Evolutionary conservation across 2,329 filamentous ascomycete genomes (phyloP), one percentile per base, ranked within the genome.

Genomic region (Exophiala dermatitidis): DNA sequence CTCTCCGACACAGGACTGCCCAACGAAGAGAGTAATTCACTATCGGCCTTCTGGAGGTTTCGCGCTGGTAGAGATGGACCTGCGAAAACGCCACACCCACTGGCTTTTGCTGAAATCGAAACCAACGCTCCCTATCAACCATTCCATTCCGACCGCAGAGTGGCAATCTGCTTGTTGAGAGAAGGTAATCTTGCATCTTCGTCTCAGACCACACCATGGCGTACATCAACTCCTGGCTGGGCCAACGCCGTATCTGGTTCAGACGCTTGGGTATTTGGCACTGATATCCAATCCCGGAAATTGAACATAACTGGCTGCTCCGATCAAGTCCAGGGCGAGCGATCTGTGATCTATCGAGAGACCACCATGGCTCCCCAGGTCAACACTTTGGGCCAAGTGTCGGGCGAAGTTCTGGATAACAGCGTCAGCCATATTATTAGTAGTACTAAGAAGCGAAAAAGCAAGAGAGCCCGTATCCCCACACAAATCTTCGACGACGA

Each of bases 51-150:
- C 53, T 74, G 77, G 68, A 68, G 69, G 29, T 60, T 74, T 28
- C 66, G 74, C 75, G 58, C 75, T 73, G 62, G 68, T 68, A 50
- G 70, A 48, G 54, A 52, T 26, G 49, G 69, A 60, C 63, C 70
- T 40, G 64, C 66, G 50, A 67, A 64, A 62, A 62, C 74, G 71
- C 63, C 71, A 68, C 64, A 78, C 74, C 67, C 85, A 74, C 69
- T 87, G 72, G 67, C 86, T 73, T 67, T 90, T 81, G 89, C 88
- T 4, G 90, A 96, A 73, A 94, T 95, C 60, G 93, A 98, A 66
- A 95, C 91, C 1, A 96, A 91, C 65, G 87, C 90, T 3, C 89
- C 91, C 1, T 97, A 95, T 64, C 90, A 95, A 64, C 91, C 93
- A 1, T 96, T 97, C 73, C 91, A 97, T 67, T 93, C 90, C 0